A percentile compares a stretch with the other conserved stretches of the same genome.
These are phyloP conservation scores for Barnettozyma sp. DNA, from an alignment of 805 yeast species.

Conservation along the genomic window DNA sequence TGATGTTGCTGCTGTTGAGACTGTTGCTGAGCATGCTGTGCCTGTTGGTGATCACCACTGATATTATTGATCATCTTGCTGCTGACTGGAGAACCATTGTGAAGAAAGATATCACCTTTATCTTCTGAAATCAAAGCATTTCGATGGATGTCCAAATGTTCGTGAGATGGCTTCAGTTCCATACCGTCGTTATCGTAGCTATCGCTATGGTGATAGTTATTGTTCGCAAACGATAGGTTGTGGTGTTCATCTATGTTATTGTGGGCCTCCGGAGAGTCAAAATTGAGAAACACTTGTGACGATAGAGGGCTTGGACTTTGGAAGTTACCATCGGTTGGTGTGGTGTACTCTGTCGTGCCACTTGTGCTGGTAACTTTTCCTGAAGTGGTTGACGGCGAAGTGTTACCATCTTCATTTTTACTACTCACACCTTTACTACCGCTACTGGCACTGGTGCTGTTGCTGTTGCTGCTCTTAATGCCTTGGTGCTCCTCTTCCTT, in stretches of 20 bases:
- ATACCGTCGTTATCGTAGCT: no score
- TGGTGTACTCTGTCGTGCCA: neutral
- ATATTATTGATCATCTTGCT: no score
- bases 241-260: slow-evolving; percentile 10
- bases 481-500: no score
- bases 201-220: no score
- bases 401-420: no score
- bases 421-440: no score
- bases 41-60: slow-evolving; percentile 6
- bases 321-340: neutral
- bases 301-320: slow-evolving; percentile 8
- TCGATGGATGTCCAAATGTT: slow-evolving; percentile 1
- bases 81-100: slow-evolving; percentile 10
- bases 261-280: slow-evolving; percentile 18
- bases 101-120: slow-evolving; percentile 6
- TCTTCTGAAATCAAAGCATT: neutral
- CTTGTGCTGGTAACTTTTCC: neutral
- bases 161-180: no score
- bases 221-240: neutral
- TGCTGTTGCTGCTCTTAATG: no score
- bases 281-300: slow-evolving; percentile 13
- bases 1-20: slow-evolving; percentile 5
- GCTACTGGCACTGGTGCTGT: no score
- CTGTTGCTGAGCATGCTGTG: no score
- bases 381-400: no score